Evolutionary conservation across 495 filamentous ascomycete species (phyloP).

Genomic region (Bathelium albidoporum): DNA sequence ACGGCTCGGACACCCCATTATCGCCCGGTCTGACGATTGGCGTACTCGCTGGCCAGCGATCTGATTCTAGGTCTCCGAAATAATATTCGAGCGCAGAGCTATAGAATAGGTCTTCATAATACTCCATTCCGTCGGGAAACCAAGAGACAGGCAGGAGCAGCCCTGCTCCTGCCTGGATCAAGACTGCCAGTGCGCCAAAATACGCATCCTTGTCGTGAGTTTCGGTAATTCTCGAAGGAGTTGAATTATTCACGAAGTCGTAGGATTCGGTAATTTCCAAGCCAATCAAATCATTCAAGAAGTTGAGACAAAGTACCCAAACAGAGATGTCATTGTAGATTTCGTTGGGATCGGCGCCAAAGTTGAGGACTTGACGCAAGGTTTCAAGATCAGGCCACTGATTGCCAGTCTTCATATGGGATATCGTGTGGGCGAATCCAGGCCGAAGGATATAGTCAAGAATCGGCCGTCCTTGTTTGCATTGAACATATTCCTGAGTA

Average conservation of each 20-base stretch:
- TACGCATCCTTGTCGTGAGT: no score
- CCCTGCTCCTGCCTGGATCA: neutral
- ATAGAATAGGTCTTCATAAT: neutral
- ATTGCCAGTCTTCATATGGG: neutral
- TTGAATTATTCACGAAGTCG: no score
- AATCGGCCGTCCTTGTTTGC: neutral
- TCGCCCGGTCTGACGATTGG: neutral
- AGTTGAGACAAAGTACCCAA: neutral
- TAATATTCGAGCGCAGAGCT: neutral
- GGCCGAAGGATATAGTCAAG: neutral
- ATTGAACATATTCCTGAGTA: neutral
- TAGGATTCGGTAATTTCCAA: no score
- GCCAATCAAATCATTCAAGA: no score
- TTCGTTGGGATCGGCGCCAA: neutral
- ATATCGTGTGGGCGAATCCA: neutral
- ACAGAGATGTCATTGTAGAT: neutral
- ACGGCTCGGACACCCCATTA: neutral
- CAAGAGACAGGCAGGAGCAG: neutral
- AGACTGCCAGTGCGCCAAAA: neutral
- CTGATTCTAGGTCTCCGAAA: neutral
- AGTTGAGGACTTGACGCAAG: neutral
- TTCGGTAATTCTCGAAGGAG: no score
- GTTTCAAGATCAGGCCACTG: neutral
- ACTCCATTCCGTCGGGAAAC: neutral
- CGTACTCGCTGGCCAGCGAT: neutral